Evolutionary conservation across 371 early-diverging fungal species (phyloP), one percentile per base, ranked within the genome.

Genomic region (Mortierella sp.): DNA sequence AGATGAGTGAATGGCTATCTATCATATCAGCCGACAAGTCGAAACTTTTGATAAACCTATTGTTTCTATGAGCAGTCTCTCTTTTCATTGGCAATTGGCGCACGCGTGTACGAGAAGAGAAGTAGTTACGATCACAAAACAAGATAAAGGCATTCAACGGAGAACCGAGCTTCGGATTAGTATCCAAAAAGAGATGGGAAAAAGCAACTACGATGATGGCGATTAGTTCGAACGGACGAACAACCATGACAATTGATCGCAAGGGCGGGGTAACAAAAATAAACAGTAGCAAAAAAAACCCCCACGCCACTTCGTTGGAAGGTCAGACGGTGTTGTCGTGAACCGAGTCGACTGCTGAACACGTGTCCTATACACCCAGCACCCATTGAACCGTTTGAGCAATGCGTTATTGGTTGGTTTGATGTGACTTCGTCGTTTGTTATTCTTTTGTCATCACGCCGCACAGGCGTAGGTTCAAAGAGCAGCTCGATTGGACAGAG

Each of bases 181-280:
- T 4, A 55, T 21, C 38, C 24, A 65, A 65, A 38, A 38, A 38
- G 42, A 65, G 68, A 65, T 38, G 38, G 10, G 68, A 65, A 65
- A 38, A 65, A 21, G 24, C 7, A n/a, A 55, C 2, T 1, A n/a
- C 24, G 55, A 2, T 3, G 16, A 58, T 24, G 54, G n/a, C 55
- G n/a, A 21, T 28, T 13, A 58, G 11, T 31, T 4, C 31, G 19
- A 55, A 55, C 55, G 8, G 9, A 47, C 47, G 47, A 63, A 16
- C 42, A 24, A 38, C 21, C 21, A 34, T 31, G 16, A 63, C 14
- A 38, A 7, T 34, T 65, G 38, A 38, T 65, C 65, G 21, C 65
- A 65, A 65, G 38, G 38, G 26, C 60, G 60, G 60, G 60, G 60
- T 60, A 60, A 60, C 60, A 65, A 65, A 38, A 48, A 65, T n/a